Percentiles rank a stretch among this genome's conserved stretches.
These are phyloP conservation scores for Penicillium samsonianum DNA, from an alignment of 495 filamentous ascomycete species.

Conservation along the genomic window DNA sequence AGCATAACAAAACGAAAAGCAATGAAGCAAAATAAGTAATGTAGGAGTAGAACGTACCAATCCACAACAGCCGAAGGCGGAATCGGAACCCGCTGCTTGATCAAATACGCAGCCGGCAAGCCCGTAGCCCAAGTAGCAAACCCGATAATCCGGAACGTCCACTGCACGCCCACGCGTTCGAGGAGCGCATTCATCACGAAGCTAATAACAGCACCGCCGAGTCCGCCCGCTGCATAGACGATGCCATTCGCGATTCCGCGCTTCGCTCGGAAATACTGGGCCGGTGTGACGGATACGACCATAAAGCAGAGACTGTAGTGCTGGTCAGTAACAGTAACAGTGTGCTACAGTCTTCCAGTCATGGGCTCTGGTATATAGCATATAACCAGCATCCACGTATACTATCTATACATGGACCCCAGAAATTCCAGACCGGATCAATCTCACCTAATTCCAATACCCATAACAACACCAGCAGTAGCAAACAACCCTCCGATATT, in stretches of 20 bases:
- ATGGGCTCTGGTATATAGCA: too few species aligned
- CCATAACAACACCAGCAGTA: constrained; percentile 56
- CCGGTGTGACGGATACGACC: constrained; percentile 50
- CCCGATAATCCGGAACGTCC: constrained; percentile 57
- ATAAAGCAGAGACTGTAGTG: constrained; percentile 25
- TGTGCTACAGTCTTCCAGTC: constrained; percentile 14
- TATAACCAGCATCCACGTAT: too few species aligned
- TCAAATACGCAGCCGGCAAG: constrained; percentile 56
- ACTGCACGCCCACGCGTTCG: constrained; percentile 47
- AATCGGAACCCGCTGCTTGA: constrained; percentile 55
- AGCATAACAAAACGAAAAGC: too few species aligned
- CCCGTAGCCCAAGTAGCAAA: constrained; percentile 50
- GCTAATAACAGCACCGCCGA: constrained; percentile 53
- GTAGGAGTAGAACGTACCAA: constrained; percentile 31
- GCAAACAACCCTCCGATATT: constrained; percentile 56
- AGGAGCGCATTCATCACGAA: constrained; percentile 51
- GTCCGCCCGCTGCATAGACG: constrained; percentile 54
- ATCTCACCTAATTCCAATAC: constrained; percentile 44
- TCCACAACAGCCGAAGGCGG: constrained; percentile 50
- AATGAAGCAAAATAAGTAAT: too few species aligned
- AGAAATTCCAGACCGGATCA: neutral
- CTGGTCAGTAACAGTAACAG: constrained; percentile 17
- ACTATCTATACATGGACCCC: neutral
- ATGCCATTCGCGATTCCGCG: constrained; percentile 59
- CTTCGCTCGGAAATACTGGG: constrained; percentile 57